Evolutionary conservation across 345 rosid genomes (phyloP).

Genomic region (Litchi chinensis): DNA sequence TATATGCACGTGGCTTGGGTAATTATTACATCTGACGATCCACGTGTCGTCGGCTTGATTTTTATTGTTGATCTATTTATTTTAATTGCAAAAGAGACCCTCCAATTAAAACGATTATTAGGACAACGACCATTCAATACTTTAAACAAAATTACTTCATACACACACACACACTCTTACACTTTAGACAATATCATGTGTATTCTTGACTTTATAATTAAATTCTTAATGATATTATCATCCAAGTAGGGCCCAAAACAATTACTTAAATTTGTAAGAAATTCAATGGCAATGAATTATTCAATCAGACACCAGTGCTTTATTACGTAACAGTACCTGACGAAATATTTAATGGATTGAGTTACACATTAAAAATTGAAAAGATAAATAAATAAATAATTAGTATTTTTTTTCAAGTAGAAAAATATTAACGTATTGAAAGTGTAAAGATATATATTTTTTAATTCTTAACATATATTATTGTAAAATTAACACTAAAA

Average conservation of each 20-base stretch:
- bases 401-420: no score
- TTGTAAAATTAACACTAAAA: no score
- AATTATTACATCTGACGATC: not conserved
- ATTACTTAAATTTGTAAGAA: not conserved
- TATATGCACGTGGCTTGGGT: not conserved
- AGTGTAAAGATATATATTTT: no score
- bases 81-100: no score
- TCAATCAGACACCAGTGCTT: not conserved
- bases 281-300: not conserved
- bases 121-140: slow-evolving; percentile 18
- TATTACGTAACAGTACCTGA: not conserved
- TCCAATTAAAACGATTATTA: not conserved
- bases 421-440: no score
- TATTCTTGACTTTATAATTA: not conserved
- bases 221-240: not conserved
- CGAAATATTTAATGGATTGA: not conserved
- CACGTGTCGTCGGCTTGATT: not conserved
- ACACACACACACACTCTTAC: no score
- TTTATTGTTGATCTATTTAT: not conserved
- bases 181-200: not conserved
- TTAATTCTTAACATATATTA: no score
- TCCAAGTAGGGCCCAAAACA: not conserved
- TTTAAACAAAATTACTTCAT: not conserved
- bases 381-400: no score
- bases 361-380: no score